These are phyloP conservation scores for Hyaloscypha variabilis DNA, from an alignment of 495 filamentous ascomycete genomes.

Conservation along the genomic window DNA sequence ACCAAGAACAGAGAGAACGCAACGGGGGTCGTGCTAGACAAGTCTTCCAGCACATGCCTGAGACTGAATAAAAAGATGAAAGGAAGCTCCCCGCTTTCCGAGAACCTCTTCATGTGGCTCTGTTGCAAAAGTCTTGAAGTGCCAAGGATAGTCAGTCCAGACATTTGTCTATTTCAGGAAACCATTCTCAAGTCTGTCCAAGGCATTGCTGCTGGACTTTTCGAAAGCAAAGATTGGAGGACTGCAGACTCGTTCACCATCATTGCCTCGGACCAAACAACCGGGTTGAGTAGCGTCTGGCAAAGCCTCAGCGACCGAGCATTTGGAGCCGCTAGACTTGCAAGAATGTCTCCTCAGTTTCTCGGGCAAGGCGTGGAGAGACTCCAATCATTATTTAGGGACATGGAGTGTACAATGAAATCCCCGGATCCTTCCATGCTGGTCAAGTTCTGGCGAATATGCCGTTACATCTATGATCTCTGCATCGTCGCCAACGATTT, in stretches of 20 bases:
- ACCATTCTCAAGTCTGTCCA: not conserved
- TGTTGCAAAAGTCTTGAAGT: not conserved
- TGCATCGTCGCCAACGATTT: not conserved
- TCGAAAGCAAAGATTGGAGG: slow-evolving; percentile 1
- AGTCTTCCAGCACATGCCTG: not conserved
- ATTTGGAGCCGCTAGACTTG: slow-evolving; percentile 1
- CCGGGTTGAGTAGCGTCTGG: not conserved
- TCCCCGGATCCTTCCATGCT: not conserved
- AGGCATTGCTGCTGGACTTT: not conserved
- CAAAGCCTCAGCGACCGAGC: not conserved
- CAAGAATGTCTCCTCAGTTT: not conserved
- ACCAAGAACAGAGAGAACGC: no score
- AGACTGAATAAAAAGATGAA: not conserved
- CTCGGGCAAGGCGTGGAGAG: not conserved
- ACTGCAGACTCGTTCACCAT: not conserved
- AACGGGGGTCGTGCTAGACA: not conserved
- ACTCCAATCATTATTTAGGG: not conserved
- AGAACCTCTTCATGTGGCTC: not conserved
- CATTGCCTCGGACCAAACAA: not conserved
- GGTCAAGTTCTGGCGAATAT: slow-evolving; percentile 16
- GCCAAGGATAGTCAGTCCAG: not conserved
- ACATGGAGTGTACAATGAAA: not conserved
- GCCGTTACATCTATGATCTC: not conserved
- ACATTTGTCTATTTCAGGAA: not conserved
- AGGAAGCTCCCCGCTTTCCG: not conserved